Evolutionary conservation across 805 yeast species (phyloP), one percentile per base, ranked within the genome.

Genomic region (Nakazawaea peltata): DNA sequence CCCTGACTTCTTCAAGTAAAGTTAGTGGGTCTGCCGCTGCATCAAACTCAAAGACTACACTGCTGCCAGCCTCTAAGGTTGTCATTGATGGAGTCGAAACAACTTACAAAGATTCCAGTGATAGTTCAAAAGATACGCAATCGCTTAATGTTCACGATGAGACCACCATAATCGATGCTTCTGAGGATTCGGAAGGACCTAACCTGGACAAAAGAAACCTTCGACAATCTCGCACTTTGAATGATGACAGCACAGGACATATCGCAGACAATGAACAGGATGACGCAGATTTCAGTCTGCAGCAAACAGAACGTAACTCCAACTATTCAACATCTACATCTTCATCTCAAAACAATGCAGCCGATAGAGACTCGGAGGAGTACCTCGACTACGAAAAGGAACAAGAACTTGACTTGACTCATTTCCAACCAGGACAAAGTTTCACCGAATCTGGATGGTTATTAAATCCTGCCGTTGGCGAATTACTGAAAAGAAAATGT

Each of bases 401-500:
- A 21, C 66, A 64, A 31, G 62, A 62, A 30, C 54, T 78, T 28
- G 87, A 80, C 53, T 57, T 81, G 44, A 65, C 81, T 4, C 67
- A 66, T 48, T 60, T 82, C 35, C 88, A 81, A 56, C 77, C 77
- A 16, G 88, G 80, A 28, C 94, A 83, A 56, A 70, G 71, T 5
- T 76, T 68, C 48, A 71, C 83, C 26, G 65, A 74, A 32, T 73
- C 81, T 3, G 85, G 81, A 4, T 72, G 68, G 61, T 67, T 87
- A 33, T 61, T 90, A 44, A 74, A 81, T 34, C 70, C 75, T 17
- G 69, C 74, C 30, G 58, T 63, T 17, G 48, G 56, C 7, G 54
- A 59, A 32, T 67, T 81, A 37, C 61, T 67, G 33, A 71, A 72
- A 37, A 78, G 82, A 40, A 92, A 92, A 57, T 88, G 97, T 57